Conservation (phyloP, 164 flowering plant species). For the Echeveria elegans region DNA sequence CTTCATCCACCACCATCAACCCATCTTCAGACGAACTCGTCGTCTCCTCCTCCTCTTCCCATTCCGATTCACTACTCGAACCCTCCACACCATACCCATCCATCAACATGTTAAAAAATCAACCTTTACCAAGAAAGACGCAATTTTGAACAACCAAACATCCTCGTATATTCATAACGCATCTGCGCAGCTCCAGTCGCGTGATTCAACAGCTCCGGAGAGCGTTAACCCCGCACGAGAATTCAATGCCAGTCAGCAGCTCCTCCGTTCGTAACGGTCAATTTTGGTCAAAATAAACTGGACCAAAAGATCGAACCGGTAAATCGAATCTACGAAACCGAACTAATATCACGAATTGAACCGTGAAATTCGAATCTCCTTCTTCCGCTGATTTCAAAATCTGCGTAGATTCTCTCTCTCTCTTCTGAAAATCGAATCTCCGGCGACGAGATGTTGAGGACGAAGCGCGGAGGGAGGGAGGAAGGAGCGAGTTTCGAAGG, state of each 20-base stretch:
- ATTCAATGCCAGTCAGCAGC: neutral
- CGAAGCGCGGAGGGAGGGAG: slow-evolving; percentile 35
- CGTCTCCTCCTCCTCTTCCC: neutral
- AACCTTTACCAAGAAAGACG: neutral
- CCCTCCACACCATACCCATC: neutral
- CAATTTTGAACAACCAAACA: neutral
- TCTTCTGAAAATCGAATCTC: neutral
- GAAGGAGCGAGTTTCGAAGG: slow-evolving; percentile 34
- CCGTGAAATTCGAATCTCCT: neutral
- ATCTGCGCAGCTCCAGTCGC: neutral
- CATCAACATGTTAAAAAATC: neutral
- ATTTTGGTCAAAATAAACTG: neutral
- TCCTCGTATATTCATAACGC: neutral
- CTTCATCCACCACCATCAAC: slow-evolving; percentile 13
- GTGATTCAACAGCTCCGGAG: slow-evolving; percentile 6
- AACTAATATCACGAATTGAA: neutral
- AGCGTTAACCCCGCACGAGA: slow-evolving; percentile 3
- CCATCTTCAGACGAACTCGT: slow-evolving; percentile 14
- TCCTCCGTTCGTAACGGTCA: neutral
- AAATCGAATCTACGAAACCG: neutral
- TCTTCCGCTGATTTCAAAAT: slow-evolving; percentile 1
- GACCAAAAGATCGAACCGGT: neutral
- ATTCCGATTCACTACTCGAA: slow-evolving; percentile 3
- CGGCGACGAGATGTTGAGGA: slow-evolving; percentile 25
- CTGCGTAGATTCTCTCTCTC: neutral